These are phyloP conservation scores for Carex scoparia DNA, from an alignment of 176 grass and related monocot genomes.

Conservation along the genomic window DNA sequence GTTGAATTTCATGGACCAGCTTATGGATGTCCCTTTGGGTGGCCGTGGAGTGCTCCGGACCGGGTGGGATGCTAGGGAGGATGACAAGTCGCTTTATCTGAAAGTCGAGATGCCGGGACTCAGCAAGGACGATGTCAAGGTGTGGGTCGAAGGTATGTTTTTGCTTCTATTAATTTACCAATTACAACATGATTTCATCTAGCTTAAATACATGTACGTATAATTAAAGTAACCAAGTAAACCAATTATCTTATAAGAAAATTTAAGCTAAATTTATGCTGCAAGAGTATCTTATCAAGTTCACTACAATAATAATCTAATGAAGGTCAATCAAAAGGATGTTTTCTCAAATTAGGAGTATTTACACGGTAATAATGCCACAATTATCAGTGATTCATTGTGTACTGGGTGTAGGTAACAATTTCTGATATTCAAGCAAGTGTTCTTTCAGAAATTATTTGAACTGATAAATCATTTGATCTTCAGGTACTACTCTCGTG, in stretches of 20 bases:
- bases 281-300: not conserved
- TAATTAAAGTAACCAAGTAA: not conserved
- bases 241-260: not conserved
- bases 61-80: conserved; percentile 38
- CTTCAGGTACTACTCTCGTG: not conserved
- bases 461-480: not conserved
- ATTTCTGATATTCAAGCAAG: not conserved
- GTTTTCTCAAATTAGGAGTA: not conserved
- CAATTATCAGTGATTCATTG: not conserved
- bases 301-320: not conserved
- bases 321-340: not conserved
- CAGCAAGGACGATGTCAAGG: conserved; percentile 33
- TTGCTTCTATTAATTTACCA: not conserved
- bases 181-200: not conserved
- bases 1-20: conserved; percentile 34
- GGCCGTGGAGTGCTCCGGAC: not conserved
- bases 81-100: conserved; percentile 29
- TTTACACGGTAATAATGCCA: not conserved
- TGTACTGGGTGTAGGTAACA: not conserved
- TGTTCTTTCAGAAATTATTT: not conserved
- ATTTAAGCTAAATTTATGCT: not conserved
- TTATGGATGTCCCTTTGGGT: conserved; percentile 26
- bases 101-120: conserved; percentile 40
- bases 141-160: conserved; percentile 14
- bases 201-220: not conserved